Percentiles rank a stretch among this genome's conserved stretches.
Evolutionary conservation across 2,329 filamentous ascomycete genomes (phyloP).

Genomic region (Xylaria hypoxylon): DNA sequence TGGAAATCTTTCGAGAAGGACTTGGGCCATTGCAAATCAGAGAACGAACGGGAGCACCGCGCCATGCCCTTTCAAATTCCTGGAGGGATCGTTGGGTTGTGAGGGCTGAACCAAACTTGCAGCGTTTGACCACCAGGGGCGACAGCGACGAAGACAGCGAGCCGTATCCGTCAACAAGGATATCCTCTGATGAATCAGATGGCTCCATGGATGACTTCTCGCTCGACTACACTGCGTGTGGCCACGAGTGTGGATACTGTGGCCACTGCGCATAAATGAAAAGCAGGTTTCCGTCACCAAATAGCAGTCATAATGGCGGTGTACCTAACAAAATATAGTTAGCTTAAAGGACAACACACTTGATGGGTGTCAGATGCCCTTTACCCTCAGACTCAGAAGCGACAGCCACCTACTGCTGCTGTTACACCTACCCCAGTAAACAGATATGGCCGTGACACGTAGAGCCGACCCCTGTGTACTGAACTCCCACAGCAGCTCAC

Average conservation of each 20-base stretch:
- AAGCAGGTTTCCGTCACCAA: not conserved
- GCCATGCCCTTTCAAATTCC: constrained; percentile 39
- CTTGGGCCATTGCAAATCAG: constrained; percentile 42
- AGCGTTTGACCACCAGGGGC: constrained; percentile 13
- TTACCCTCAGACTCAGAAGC: too few relatives aligned
- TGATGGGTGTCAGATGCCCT: too few relatives aligned
- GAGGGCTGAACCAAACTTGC: constrained; percentile 2
- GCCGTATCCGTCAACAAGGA: constrained; percentile 33
- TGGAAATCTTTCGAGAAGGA: constrained; percentile 41
- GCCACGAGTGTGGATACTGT: constrained; percentile 42
- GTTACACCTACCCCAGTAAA: not conserved
- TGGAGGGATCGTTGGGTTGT: constrained; percentile 42
- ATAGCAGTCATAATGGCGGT: not conserved
- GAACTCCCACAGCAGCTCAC: not conserved
- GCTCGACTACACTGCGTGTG: constrained; percentile 43
- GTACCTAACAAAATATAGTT: not conserved
- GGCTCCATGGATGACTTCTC: constrained; percentile 13
- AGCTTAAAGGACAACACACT: not conserved
- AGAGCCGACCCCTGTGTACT: not conserved
- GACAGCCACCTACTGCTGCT: too few relatives aligned
- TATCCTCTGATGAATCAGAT: constrained; percentile 19
- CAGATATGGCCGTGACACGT: not conserved
- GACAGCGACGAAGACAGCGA: constrained; percentile 36
- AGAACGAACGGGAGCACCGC: constrained; percentile 36
- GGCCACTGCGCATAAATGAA: constrained; percentile 38